Conservation (phyloP, 192 early-diverging fungal genomes). For the Dissophora ornata region DNA sequence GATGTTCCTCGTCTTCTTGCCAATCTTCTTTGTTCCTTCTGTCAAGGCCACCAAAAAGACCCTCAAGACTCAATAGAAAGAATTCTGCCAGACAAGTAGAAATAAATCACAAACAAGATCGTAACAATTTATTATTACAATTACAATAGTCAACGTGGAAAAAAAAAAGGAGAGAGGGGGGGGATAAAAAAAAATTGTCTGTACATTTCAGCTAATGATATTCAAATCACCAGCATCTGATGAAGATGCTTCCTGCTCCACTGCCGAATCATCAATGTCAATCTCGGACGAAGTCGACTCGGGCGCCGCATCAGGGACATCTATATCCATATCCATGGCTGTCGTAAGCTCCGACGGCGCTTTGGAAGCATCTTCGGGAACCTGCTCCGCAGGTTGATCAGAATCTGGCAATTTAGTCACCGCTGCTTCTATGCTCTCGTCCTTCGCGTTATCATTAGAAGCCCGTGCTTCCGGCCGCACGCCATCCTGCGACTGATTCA, state of each 20-base stretch:
- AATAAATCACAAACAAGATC: too few relatives aligned
- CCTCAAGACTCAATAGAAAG: slow-evolving; percentile 31
- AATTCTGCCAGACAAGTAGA: too few relatives aligned
- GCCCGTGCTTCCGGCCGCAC: neutral
- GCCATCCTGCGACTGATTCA: neutral
- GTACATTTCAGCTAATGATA: neutral
- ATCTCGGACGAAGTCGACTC: neutral
- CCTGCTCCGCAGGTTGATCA: too few relatives aligned
- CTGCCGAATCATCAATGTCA: neutral
- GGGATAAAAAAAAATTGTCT: too few relatives aligned
- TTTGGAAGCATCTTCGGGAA: too few relatives aligned
- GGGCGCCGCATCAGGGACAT: too few relatives aligned
- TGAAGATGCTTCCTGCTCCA: neutral
- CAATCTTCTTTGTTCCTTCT: slow-evolving; percentile 36
- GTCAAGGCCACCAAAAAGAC: slow-evolving; percentile 21
- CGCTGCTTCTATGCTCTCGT: neutral
- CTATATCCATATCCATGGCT: slow-evolving; percentile 5
- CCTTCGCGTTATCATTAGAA: neutral
- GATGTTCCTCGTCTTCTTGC: slow-evolving; percentile 36
- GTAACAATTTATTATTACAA: too few relatives aligned
- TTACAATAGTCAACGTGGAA: neutral
- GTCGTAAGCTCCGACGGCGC: neutral
- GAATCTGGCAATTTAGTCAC: neutral
- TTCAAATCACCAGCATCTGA: slow-evolving; percentile 1
- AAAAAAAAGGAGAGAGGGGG: neutral